Base-by-base conservation (phyloP, 2,329 filamentous ascomycete genomes). In the Penicillium brasilianum region DNA sequence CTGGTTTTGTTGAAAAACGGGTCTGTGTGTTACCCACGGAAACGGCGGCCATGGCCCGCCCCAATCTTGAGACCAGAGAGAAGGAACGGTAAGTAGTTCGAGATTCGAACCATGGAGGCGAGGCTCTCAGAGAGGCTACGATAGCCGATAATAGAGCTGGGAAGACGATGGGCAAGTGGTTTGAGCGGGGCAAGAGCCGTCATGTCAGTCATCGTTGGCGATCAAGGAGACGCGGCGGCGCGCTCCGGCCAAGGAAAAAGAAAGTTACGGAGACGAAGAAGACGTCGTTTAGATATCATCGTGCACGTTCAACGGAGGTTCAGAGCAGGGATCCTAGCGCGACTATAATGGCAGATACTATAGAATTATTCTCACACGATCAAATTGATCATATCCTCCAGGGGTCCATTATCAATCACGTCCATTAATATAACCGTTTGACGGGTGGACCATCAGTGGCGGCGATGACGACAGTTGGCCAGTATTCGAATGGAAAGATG, bases 381-480 rank as follows among this genome's bases (percentile, higher is more conserved):
- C 37, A 41, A 41, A 39, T 18, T 41, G 4, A 11, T 20, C n/a
- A 13, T 14, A 41, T 41, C 39, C 18, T 25, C 43, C 14, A 46
- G 46, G 46, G 46, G 16, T 18, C 16, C 4, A 18, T 18, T 20
- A 20, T 36, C 30, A 28, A 32, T 32, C 8, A 13, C 3, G 16
- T 49, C 16, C 30, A 34, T 20, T 36, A 34, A 46, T 46, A 22
- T 55, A 16, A 25, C 4, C 14, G 28, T 37, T 43, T 55, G 41
- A 41, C 25, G 8, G 37, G 58, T 51, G 58, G 61, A 63, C 37
- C 53, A 41, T 55, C 55, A 61, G 61, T 63, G 61, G 61, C 61
- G 61, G 54, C 16, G 54, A 63, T 63, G 61, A 63, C 61, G 61
- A 61, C 58, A 59, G 37, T 43, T 11, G 37, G 36, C 25, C n/a